Conservation (phyloP, 129 eudicot species). For the Lactuca sativa region DNA sequence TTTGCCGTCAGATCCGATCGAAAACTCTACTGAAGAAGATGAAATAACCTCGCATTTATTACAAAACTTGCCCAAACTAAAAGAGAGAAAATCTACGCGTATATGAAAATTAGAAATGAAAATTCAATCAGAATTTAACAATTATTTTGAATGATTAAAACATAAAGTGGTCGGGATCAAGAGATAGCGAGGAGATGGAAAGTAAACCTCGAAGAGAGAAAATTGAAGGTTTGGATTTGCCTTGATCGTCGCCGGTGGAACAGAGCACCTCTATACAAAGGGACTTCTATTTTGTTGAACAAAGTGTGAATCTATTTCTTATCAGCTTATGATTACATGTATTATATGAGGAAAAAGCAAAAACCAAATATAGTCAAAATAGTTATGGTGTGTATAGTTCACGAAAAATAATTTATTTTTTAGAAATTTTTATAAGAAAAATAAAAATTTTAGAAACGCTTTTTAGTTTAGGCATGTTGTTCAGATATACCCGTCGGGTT, state of each 20-base stretch:
- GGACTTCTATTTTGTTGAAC: background rate
- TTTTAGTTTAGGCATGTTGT: too few relatives aligned
- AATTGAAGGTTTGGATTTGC: background rate
- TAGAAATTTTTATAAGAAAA: too few relatives aligned
- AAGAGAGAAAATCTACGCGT: conserved; percentile 1
- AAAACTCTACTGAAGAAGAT: conserved; percentile 9
- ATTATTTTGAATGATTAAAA: background rate
- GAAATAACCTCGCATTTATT: background rate
- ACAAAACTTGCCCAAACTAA: background rate
- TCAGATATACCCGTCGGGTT: too few relatives aligned
- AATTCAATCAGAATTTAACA: background rate
- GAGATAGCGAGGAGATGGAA: background rate
- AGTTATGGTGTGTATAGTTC: too few relatives aligned
- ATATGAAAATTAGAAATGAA: conserved; percentile 1
- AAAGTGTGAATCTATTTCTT: too few relatives aligned
- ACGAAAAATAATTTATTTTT: too few relatives aligned
- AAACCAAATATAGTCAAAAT: too few relatives aligned
- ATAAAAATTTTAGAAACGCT: too few relatives aligned
- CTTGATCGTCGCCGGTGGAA: conserved; percentile 8
- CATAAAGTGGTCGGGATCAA: conserved; percentile 8
- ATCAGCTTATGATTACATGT: too few relatives aligned
- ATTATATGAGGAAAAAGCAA: too few relatives aligned
- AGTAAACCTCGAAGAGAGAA: conserved; percentile 19
- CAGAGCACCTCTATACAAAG: background rate
- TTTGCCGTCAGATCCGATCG: conserved; percentile 29